These are phyloP conservation scores for Yarrowia porcina DNA, from an alignment of 805 yeast species.

Conservation along the genomic window DNA sequence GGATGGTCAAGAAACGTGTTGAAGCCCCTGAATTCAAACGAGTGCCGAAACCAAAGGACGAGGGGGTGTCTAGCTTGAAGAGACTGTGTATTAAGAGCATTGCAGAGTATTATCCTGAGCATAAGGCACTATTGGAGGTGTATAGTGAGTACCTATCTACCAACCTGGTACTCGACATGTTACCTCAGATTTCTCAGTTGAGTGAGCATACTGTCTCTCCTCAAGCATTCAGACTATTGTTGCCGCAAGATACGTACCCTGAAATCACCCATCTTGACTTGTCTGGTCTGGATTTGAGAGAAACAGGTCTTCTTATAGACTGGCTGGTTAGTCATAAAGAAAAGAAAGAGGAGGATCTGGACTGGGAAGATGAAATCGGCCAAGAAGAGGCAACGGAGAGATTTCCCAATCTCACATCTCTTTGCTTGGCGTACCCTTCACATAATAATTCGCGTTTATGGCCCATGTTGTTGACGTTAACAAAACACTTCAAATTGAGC, in stretches of 20 bases:
- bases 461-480: not conserved
- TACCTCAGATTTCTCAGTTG: not conserved
- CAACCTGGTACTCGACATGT: not conserved
- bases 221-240: not conserved
- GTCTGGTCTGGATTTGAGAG: not conserved
- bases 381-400: not conserved
- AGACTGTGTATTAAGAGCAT: not conserved
- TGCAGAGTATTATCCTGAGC: not conserved
- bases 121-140: not conserved
- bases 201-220: not conserved
- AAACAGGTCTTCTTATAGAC: not conserved
- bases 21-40: not conserved
- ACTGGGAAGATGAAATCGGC: not conserved
- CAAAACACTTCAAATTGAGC: not conserved
- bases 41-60: not conserved
- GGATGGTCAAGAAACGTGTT: not conserved
- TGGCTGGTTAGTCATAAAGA: not conserved
- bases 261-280: not conserved
- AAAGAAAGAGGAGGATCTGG: not conserved
- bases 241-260: not conserved
- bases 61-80: not conserved
- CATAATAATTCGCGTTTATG: not conserved
- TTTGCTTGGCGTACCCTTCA: not conserved
- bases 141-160: not conserved
- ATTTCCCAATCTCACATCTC: not conserved